These are phyloP conservation scores for Komagataea norvegica DNA, from an alignment of 1,139 yeast species.

Conservation along the genomic window DNA sequence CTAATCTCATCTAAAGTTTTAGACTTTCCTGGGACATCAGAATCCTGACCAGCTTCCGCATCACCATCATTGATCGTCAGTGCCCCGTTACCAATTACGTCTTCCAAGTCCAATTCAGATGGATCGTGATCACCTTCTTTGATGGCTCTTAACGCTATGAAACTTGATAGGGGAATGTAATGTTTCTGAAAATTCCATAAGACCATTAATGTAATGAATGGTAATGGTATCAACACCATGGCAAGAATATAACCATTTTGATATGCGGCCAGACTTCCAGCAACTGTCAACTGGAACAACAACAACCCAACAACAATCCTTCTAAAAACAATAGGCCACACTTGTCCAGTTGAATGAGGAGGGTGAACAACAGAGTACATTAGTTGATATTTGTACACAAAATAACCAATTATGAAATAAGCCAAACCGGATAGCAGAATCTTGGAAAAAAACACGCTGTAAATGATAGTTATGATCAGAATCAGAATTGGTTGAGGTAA, in stretches of 20 bases:
- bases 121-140: slow-evolving; percentile 19
- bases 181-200: slow-evolving; percentile 80
- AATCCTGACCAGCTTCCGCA: slow-evolving; percentile 1
- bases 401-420: slow-evolving; percentile 70
- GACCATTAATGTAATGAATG: slow-evolving; percentile 59
- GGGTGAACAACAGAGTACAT: slow-evolving; percentile 79
- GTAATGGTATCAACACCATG: slow-evolving; percentile 67
- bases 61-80: slow-evolving; percentile 11
- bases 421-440: slow-evolving; percentile 68
- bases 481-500: slow-evolving; percentile 78
- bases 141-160: slow-evolving; percentile 78
- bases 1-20: slow-evolving; percentile 63
- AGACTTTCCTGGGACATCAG: slow-evolving; percentile 7
- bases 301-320: slow-evolving; percentile 67
- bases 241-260: slow-evolving; percentile 75
- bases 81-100: slow-evolving; percentile 21
- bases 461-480: slow-evolving; percentile 67
- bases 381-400: slow-evolving; percentile 76
- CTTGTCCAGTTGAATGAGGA: slow-evolving; percentile 85
- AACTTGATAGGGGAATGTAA: slow-evolving; percentile 74
- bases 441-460: slow-evolving; percentile 74
- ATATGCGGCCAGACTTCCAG: slow-evolving; percentile 78
- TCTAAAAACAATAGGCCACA: slow-evolving; percentile 78
- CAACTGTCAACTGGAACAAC: slow-evolving; percentile 84
- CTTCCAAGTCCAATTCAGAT: slow-evolving; percentile 14